These are phyloP conservation scores for Homolaphlyctis polyrhiza DNA, from an alignment of 371 early-diverging fungal genomes.

Conservation along the genomic window DNA sequence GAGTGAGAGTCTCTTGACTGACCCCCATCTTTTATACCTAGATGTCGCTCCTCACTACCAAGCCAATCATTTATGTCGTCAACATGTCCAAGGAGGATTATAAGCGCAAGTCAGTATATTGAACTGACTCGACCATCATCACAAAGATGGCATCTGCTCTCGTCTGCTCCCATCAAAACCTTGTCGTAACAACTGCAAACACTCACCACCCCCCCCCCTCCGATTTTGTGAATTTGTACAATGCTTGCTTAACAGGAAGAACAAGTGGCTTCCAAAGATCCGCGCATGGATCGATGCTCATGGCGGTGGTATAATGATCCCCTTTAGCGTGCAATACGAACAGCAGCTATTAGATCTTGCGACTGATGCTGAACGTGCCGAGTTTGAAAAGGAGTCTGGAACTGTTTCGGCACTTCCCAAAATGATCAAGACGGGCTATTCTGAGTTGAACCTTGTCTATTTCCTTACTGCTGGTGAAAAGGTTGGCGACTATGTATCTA, in stretches of 20 bases:
- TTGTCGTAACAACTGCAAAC: no score
- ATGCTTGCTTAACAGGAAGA: no score
- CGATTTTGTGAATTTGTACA: no score
- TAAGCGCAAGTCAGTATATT: no score
- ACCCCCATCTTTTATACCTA: no score
- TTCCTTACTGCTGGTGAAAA: no score
- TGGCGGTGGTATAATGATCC: constrained; percentile 79
- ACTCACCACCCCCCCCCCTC: no score
- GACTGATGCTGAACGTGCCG: constrained; percentile 54
- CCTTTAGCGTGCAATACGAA: constrained; percentile 85
- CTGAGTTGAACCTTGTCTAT: constrained; percentile 79
- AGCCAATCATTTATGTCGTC: constrained; percentile 93
- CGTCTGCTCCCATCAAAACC: no score
- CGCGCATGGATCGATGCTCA: constrained; percentile 88
- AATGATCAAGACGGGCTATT: constrained; percentile 90
- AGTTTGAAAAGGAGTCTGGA: constrained; percentile 23
- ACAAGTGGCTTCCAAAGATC: constrained; percentile 88
- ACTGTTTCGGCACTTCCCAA: constrained; percentile 72
- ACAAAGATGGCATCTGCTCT: no score
- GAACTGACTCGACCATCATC: no score
- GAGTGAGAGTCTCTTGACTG: no score
- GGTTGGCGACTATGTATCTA: no score
- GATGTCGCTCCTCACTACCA: constrained; percentile 95
- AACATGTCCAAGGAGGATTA: constrained; percentile 91
- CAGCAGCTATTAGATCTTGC: constrained; percentile 27